Conservation (phyloP, 2,329 filamentous ascomycete genomes). For the Nigrograna mackinnonii region DNA sequence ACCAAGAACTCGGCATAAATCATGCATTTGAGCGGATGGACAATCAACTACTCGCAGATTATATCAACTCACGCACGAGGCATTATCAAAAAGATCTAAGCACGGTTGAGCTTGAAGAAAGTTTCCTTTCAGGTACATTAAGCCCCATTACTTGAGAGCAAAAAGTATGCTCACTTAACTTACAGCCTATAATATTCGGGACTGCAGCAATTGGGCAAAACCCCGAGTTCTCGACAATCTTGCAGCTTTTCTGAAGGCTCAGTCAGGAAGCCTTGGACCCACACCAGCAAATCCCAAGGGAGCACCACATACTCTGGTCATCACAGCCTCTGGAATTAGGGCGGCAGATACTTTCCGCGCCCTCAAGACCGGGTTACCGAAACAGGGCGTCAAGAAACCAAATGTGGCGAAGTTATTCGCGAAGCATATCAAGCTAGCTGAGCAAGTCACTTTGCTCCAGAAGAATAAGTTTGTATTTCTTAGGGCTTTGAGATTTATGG, state of each 20-base stretch:
- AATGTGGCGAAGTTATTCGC: slow-evolving; percentile 91
- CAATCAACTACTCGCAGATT: slow-evolving; percentile 78
- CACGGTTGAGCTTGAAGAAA: slow-evolving; percentile 80
- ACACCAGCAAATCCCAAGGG: slow-evolving; percentile 66
- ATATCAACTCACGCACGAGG: slow-evolving; percentile 77
- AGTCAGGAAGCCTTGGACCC: slow-evolving; percentile 63
- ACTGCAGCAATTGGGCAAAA: slow-evolving; percentile 76
- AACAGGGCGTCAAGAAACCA: slow-evolving; percentile 62
- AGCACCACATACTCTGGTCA: slow-evolving; percentile 76
- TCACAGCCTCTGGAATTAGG: slow-evolving; percentile 82
- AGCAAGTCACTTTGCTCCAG: slow-evolving; percentile 78
- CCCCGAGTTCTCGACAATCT: slow-evolving; percentile 72
- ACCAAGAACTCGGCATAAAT: slow-evolving; percentile 65
- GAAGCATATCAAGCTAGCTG: slow-evolving; percentile 95
- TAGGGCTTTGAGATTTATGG: not conserved
- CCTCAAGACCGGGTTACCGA: slow-evolving; percentile 64
- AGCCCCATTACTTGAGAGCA: not conserved
- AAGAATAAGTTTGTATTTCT: slow-evolving; percentile 52
- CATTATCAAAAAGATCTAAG: slow-evolving; percentile 82
- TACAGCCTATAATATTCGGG: slow-evolving; percentile 72
- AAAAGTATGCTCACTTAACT: not conserved
- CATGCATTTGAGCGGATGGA: slow-evolving; percentile 82
- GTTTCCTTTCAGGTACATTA: slow-evolving; percentile 72
- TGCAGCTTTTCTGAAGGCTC: slow-evolving; percentile 74
- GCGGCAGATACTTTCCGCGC: slow-evolving; percentile 83